These are phyloP conservation scores for Alloteropsis semialata DNA, from an alignment of 176 grass and related monocot genomes.

Conservation along the genomic window DNA sequence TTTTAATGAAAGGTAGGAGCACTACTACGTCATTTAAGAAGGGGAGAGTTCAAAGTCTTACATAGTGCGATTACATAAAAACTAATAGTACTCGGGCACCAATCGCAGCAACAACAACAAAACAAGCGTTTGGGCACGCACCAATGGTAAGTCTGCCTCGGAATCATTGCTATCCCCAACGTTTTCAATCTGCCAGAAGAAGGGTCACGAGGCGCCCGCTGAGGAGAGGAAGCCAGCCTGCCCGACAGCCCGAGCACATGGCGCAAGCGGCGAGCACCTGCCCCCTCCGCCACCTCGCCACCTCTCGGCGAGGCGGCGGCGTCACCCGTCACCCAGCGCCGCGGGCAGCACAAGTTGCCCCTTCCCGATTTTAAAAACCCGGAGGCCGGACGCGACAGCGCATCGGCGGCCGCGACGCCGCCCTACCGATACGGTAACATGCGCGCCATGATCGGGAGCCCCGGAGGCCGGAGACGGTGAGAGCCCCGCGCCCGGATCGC, in stretches of 20 bases:
- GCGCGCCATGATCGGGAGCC: conserved; percentile 6
- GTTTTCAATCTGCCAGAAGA: not conserved
- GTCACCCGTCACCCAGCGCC: not conserved
- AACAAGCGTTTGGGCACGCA: not conserved
- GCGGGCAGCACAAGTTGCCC: not conserved
- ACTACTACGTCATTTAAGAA: too few species aligned
- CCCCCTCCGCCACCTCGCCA: not conserved
- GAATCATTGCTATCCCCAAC: not conserved
- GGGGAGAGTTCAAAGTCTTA: too few species aligned
- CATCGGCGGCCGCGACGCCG: conserved; percentile 29
- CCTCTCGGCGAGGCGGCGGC: not conserved
- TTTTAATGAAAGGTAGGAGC: too few species aligned
- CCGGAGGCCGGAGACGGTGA: not conserved
- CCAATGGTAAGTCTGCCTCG: not conserved
- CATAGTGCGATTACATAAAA: too few species aligned
- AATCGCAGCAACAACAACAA: too few species aligned
- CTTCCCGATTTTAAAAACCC: not conserved
- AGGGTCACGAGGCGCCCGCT: not conserved
- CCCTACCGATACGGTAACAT: conserved; percentile 9
- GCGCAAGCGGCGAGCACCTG: not conserved
- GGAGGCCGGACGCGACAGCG: conserved; percentile 12
- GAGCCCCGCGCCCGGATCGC: not conserved
- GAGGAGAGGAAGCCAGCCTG: not conserved
- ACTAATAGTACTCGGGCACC: too few species aligned
- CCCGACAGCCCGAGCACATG: conserved; percentile 5